Base-by-base conservation (phyloP, 2,329 filamentous ascomycete genomes). In the Fusarium austroafricanum region DNA sequence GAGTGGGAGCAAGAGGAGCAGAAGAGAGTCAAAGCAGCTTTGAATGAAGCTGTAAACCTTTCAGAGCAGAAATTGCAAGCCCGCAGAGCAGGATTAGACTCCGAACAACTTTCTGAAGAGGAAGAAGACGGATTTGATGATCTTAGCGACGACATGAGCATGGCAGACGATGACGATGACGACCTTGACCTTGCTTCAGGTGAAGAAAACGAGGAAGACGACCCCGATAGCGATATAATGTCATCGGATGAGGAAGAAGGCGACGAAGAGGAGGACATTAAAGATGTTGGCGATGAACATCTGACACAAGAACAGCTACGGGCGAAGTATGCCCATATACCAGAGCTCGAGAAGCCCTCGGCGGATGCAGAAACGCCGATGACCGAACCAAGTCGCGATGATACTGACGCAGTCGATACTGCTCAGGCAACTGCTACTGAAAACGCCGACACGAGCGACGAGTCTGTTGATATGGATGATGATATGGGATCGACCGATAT, bases 21-120 rank as follows among this genome's bases (percentile, higher is more conserved):
- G 71, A 85, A 81, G 75, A 85, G 86, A 69, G 86, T 87, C 75
- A 89, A 85, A 79, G 89, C 87, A 74, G 92, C 89, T 47, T 84
- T 92, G 73, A 92, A 90, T 72, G 89, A 90, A 80, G 92, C 89
- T 71, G 90, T 92, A 72, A 91, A 90, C 64, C 84, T 90, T 57
- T 92, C 90, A 1, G 90, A 91, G 64, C 86, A 87, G 70, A 89
- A 91, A 72, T 80, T 92, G 2, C 87, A 90, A 68, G 87, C 89
- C 17, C 83, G 88, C n/a, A 83, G 82, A 55, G 78, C 81, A 3
- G 84, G 83, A 18, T 70, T 83, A 7, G 88, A 87, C 59, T 87
- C 86, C 0, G 87, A 89, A 68, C 70, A 79, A 5, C 76, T 78
- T 1, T 81, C 79, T 2, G 78, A 83, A 14, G 82, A 83, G 1